A percentile compares a stretch with the other conserved stretches of the same genome.
Evolutionary conservation across 176 grass and related monocot genomes (phyloP).

Genomic region (Hordeum marinum): DNA sequence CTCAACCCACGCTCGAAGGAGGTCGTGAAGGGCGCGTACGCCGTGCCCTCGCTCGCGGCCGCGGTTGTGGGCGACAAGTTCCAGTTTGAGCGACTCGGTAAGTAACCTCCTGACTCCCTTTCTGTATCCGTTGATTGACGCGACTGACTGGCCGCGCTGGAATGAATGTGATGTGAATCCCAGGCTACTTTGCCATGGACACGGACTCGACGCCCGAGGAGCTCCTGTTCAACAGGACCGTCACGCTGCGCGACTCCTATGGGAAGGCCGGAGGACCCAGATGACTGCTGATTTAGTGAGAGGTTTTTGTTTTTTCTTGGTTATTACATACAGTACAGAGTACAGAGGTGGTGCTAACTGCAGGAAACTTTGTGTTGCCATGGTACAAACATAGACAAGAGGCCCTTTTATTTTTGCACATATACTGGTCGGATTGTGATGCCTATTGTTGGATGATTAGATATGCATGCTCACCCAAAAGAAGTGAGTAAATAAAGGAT

Average conservation of each 20-base stretch:
- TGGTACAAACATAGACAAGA: neutral
- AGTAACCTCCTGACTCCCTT: neutral
- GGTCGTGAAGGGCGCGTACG: conserved; percentile 72
- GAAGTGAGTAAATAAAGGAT: too few species aligned
- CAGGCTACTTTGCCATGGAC: conserved; percentile 90
- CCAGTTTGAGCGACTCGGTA: conserved; percentile 97
- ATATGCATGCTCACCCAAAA: too few species aligned
- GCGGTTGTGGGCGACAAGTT: conserved; percentile 71
- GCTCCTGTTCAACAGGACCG: conserved; percentile 85
- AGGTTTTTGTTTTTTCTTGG: neutral
- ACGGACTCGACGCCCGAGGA: conserved; percentile 46
- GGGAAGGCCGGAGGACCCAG: conserved; percentile 43
- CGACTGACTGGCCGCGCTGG: neutral
- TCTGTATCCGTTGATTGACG: neutral
- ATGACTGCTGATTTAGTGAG: neutral
- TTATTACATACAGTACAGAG: neutral
- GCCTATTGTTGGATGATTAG: neutral
- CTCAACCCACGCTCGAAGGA: conserved; percentile 84
- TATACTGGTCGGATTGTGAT: conserved; percentile 2
- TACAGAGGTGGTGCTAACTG: too few species aligned
- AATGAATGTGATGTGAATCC: neutral
- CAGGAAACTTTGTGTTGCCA: neutral
- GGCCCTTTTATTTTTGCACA: too few species aligned
- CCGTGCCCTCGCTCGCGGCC: conserved; percentile 44
- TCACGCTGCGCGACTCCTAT: conserved; percentile 83